These are phyloP conservation scores for Allomyces arbusculus DNA, from an alignment of 192 early-diverging fungal genomes.

Conservation along the genomic window DNA sequence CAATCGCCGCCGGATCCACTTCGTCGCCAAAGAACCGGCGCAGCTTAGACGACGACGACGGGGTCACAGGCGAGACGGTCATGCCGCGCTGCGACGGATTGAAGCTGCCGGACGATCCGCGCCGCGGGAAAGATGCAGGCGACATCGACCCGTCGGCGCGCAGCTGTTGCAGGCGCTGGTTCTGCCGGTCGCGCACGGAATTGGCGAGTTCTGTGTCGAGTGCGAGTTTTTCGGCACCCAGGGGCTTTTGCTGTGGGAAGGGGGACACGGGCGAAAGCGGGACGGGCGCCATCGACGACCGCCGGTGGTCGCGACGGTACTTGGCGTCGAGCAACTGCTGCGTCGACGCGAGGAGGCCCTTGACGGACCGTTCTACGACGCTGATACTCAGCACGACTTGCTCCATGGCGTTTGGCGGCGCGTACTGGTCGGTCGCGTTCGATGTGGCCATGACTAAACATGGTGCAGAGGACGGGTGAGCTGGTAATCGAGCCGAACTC, in stretches of 20 bases:
- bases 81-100: constrained; percentile 1
- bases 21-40: constrained; percentile 41
- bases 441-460: constrained; percentile 24
- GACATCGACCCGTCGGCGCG: constrained; percentile 7
- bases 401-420: constrained; percentile 27
- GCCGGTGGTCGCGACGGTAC: constrained; percentile 20
- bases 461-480: no score
- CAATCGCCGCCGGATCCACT: constrained; percentile 11
- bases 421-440: constrained; percentile 32
- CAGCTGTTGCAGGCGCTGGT: constrained; percentile 4
- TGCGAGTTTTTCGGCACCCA: constrained; percentile 6
- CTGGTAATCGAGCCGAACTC: constrained; percentile 5
- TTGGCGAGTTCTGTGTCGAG: constrained; percentile 1
- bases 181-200: not conserved
- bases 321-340: constrained; percentile 30
- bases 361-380: constrained; percentile 28
- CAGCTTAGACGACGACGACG: constrained; percentile 18
- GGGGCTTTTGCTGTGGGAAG: constrained; percentile 6
- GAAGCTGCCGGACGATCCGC: constrained; percentile 7
- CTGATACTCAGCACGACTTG: constrained; percentile 24
- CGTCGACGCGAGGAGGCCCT: constrained; percentile 23
- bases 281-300: constrained; percentile 4
- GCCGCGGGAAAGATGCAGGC: constrained; percentile 13
- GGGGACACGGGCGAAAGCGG: constrained; percentile 9
- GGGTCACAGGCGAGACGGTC: not conserved